A percentile compares a stretch with the other conserved stretches of the same genome.
Conservation (phyloP, 2,329 filamentous ascomycete genomes). For the Fusarium sp. region DNA sequence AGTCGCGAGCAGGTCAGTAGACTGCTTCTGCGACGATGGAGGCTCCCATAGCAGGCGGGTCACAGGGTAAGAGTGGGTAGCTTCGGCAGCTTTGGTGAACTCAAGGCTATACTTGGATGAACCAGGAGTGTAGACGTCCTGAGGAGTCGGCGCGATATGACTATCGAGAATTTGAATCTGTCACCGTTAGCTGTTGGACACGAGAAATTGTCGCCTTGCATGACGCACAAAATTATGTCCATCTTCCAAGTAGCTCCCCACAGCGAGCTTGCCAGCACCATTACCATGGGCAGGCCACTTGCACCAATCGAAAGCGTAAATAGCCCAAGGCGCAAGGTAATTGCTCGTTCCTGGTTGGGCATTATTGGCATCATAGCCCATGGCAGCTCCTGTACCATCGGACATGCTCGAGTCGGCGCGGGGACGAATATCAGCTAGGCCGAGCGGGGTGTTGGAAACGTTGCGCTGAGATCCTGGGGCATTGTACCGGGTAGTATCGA, state of each 20-base stretch:
- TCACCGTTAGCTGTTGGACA: slow-evolving; percentile 11
- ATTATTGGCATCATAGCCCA: slow-evolving; percentile 74
- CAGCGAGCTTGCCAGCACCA: slow-evolving; percentile 89
- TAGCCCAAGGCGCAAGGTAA: slow-evolving; percentile 92
- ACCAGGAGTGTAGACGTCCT: slow-evolving; percentile 76
- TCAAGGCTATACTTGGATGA: slow-evolving; percentile 82
- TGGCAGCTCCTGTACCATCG: slow-evolving; percentile 73
- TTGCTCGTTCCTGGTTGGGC: slow-evolving; percentile 82
- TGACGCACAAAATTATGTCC: slow-evolving; percentile 88
- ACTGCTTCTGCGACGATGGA: slow-evolving; percentile 92
- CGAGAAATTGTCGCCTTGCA: slow-evolving; percentile 1
- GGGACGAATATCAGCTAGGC: slow-evolving; percentile 90
- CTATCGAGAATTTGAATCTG: slow-evolving; percentile 98
- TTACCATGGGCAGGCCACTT: slow-evolving; percentile 90
- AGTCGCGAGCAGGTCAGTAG: slow-evolving; percentile 92
- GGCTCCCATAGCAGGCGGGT: slow-evolving; percentile 96
- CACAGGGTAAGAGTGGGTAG: slow-evolving; percentile 96
- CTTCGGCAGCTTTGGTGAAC: slow-evolving; percentile 93
- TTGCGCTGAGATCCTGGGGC: slow-evolving; percentile 69
- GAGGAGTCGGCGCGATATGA: slow-evolving; percentile 76
- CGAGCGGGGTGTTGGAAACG: slow-evolving; percentile 86
- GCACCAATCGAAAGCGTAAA: slow-evolving; percentile 99
- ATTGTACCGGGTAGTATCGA: slow-evolving; percentile 64
- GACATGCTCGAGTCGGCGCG: slow-evolving; percentile 84
- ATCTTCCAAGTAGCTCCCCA: slow-evolving; percentile 97